Evolutionary conservation across 495 filamentous ascomycete species (phyloP), one percentile per base, ranked within the genome.

Genomic region (Extremus antarcticus): DNA sequence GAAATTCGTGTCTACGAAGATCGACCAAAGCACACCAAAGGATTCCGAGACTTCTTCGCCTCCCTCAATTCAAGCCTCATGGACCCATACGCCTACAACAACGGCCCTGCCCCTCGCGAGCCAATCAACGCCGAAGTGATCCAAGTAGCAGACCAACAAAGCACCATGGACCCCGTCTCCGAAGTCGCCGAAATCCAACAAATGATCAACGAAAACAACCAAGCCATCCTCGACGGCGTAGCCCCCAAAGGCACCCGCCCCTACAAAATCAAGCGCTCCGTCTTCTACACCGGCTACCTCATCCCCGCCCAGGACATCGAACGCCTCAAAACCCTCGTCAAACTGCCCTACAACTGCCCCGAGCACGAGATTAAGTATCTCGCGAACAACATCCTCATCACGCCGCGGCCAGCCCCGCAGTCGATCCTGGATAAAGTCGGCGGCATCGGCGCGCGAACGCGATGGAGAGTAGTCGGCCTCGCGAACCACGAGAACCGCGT

Each of bases 241-340:
- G 65, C 71, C 9, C 62, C 69, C 2, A 59, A 56, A 25, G 47
- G 21, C 76, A 74, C 61, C 65, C 32, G 23, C 1, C 64, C 67
- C 9, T 64, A 90, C 43, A 71, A 79, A 50, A 89, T 98, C 66
- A 90, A 84, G 67, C 88, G 88, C 57, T 86, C 82, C 13, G 82
- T 95, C 47, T 88, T 91, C 72, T 97, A 87, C 73, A 95, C 91
- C n/a, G 90, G 88, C 39, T 97, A 97, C 70, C 75, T 95, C 59
- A 82, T 98, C 64, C 75, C 78, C 22, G 72, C 78, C 43, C 65
- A 76, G 25, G 85, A 88, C 62, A 84, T 85, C 3, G 76, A 83
- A 55, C 77, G 77, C 45, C 71, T 98, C 19, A 77, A 88, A 46
- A 74, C 75, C 1, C 78, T 90, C 48, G 71, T 85, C 40, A 73